Base-by-base conservation (phyloP, 306 rosid species). In the Quercus engelmannii region DNA sequence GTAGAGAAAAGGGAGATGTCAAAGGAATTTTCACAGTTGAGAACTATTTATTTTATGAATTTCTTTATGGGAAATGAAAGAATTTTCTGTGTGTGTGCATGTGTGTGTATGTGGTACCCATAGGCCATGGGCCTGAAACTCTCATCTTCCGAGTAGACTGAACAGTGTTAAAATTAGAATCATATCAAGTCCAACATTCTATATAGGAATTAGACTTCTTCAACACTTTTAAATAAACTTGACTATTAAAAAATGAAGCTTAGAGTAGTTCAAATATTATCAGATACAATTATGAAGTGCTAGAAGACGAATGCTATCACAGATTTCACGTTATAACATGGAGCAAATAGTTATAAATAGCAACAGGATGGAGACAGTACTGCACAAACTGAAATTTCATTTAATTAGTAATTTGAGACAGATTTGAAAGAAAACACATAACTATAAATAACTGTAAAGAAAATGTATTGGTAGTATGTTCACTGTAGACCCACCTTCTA, bases 401-500 rank as follows among this genome's bases (percentile, higher is more conserved):
- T 7, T 5, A 15, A 25, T 3, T 31, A 77, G 33, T 35, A 8
- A 19, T 41, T 38, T 74, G 51, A 56, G 18, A 35, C 72, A 56
- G 46, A 57, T 18, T 69, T 70, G 15, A 21, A 71, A 55, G 56
- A 77, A 7, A 56, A 65, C 49, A 77, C 46, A 20, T 5, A 55
- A 49, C 65, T 23, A 31, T 0, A 55, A 31, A 21, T 49, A 55
- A 14, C 21, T 2, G 12, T 20, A 23, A 57, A 49, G 10, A 56
- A 68, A 59, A 33, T 55, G 56, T 57, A 71, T 18, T 62, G 21
- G 57, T 21, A 67, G 57, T 23, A 73, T 19, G 52, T 65, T 86
- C 52, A 75, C 64, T 59, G 70, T 30, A 70, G 70, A 68, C 87
- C 67, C 71, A 94, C 98, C 99, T 90, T 89, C 90, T 74, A 90